phyloP scores from a whole-genome alignment of 306 rosid genomes.

The Prunus armeniaca region DNA sequence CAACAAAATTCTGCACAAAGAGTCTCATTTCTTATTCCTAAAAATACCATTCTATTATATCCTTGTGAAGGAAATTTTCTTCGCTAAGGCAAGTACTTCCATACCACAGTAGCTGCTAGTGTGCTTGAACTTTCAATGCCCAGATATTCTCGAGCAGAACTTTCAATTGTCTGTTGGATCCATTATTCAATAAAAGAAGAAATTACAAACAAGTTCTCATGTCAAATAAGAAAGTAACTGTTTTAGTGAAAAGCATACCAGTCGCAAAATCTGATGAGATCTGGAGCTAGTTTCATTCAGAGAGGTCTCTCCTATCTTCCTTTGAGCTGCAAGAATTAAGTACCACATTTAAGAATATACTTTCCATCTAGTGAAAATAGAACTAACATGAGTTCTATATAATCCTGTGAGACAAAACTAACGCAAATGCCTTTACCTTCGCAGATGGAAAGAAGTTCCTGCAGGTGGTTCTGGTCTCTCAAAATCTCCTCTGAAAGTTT shows the following conservation, averaged over 20 bases:
- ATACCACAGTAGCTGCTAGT: constrained; percentile 80
- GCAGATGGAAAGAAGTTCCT: constrained; percentile 60
- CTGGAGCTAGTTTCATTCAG: constrained; percentile 89
- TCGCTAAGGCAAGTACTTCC: constrained; percentile 8
- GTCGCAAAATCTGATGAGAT: constrained; percentile 91
- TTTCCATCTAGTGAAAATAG: background rate
- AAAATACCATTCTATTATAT: background rate
- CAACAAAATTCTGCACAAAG: constrained; percentile 76
- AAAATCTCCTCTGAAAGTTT: constrained; percentile 75
- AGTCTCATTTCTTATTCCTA: constrained; percentile 15
- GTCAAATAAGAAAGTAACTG: background rate
- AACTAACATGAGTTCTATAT: constrained; percentile 10
- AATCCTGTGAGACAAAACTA: background rate
- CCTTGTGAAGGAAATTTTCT: background rate
- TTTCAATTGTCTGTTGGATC: constrained; percentile 75
- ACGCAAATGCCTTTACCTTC: constrained; percentile 45
- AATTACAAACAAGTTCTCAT: background rate
- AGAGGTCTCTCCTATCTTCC: constrained; percentile 89
- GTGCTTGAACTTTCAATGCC: constrained; percentile 45
- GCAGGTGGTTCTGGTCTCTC: constrained; percentile 54
- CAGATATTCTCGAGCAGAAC: constrained; percentile 44
- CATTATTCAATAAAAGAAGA: background rate
- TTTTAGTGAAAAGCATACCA: constrained; percentile 48
- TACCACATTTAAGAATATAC: background rate
- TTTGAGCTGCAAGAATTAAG: constrained; percentile 55